Percentiles rank a stretch among this genome's conserved stretches.
phyloP scores from a whole-genome alignment of 768 basidiomycete genomes.

The Suillus placidus region DNA sequence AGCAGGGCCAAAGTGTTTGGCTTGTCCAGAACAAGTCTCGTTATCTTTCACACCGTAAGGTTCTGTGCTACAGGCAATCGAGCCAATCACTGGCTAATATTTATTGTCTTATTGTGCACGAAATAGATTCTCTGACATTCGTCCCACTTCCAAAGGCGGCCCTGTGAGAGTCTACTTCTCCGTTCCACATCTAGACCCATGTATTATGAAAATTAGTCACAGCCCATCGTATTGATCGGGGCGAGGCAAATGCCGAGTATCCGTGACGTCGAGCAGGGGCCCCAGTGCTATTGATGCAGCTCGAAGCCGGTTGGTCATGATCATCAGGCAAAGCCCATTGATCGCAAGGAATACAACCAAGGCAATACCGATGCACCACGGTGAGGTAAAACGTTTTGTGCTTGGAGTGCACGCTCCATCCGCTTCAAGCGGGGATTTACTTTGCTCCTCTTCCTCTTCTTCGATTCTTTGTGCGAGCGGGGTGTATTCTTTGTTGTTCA shows the following conservation, averaged over 20 bases:
- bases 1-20: neutral
- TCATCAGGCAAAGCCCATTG: constrained; percentile 26
- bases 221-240: constrained; percentile 36
- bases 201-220: constrained; percentile 15
- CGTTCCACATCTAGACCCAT: neutral
- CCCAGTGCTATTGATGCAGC: constrained; percentile 20
- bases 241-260: constrained; percentile 31
- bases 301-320: constrained; percentile 19
- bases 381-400: constrained; percentile 2
- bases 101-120: neutral
- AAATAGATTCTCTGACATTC: neutral
- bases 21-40: neutral
- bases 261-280: constrained; percentile 21
- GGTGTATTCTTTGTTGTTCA: constrained; percentile 19
- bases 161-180: neutral
- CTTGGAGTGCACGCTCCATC: neutral
- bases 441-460: constrained; percentile 18
- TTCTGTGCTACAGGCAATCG: neutral
- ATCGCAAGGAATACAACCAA: constrained; percentile 25
- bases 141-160: neutral
- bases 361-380: constrained; percentile 19
- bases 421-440: neutral
- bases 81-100: neutral
- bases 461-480: constrained; percentile 11
- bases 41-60: neutral